A percentile compares a stretch with the other conserved stretches of the same genome.
Evolutionary conservation across 73 alveolate genomes (phyloP).

Genomic region (Stentor coeruleus): DNA sequence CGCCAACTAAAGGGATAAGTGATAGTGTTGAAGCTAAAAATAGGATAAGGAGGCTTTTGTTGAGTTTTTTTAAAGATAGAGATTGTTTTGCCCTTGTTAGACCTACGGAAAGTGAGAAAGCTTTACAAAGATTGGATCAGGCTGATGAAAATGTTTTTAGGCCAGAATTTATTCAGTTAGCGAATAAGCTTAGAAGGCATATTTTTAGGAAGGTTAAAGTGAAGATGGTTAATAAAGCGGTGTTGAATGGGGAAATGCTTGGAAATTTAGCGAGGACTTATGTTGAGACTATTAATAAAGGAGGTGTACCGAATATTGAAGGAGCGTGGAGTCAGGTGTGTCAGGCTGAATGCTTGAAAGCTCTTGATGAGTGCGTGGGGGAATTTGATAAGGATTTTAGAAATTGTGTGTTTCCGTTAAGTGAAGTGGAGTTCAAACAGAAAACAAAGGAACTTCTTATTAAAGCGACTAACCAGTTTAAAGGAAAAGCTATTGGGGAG

Average conservation of each 20-base stretch:
- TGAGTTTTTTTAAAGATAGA: constrained; percentile 79
- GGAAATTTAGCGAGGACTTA: constrained; percentile 84
- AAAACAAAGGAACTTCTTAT: neutral
- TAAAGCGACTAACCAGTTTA: neutral
- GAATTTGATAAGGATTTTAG: constrained; percentile 50
- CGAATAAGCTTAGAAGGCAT: constrained; percentile 70
- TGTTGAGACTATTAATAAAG: constrained; percentile 85
- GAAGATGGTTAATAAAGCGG: constrained; percentile 77
- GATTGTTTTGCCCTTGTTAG: constrained; percentile 90
- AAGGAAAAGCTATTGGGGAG: constrained; percentile 21
- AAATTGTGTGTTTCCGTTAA: constrained; percentile 5
- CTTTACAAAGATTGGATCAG: constrained; percentile 62
- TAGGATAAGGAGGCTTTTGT: constrained; percentile 40
- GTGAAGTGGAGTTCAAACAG: neutral
- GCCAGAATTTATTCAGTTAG: constrained; percentile 76
- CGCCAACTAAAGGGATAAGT: constrained; percentile 41
- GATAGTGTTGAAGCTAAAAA: constrained; percentile 72
- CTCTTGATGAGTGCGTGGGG: constrained; percentile 55
- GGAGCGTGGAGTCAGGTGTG: constrained; percentile 95
- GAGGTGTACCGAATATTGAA: constrained; percentile 91
- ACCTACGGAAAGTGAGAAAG: constrained; percentile 93
- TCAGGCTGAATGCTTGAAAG: constrained; percentile 84
- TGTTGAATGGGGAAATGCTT: constrained; percentile 85
- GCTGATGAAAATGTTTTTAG: constrained; percentile 77
- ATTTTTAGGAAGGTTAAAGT: constrained; percentile 87